Base-by-base conservation (phyloP, 306 rosid species). In the Bauhinia variegata region DNA sequence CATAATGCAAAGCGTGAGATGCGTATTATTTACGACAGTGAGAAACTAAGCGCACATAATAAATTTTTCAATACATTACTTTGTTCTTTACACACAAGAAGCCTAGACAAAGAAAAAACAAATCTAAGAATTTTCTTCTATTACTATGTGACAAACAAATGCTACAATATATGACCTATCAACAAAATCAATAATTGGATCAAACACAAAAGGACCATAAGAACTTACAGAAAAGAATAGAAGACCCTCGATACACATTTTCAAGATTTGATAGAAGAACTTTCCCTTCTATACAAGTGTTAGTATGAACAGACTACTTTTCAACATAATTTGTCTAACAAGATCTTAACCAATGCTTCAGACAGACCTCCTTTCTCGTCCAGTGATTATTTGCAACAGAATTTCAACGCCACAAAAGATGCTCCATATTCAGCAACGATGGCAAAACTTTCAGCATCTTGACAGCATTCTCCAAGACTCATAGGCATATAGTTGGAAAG, bases 1-100 rank as follows among this genome's bases (percentile, higher is more conserved):
- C 28, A 23, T 23, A 23, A 23, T 23, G 28, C 28, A 23, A 23
- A 1, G 28, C 28, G 28, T 23, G 28, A 23, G 28, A 23, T 23
- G 28, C 28, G 28, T 23, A 23, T 23, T 23, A 23, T 23, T 23
- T 23, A 23, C 28, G 2, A n/a, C n/a, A n/a, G n/a, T n/a, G n/a
- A n/a, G n/a, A n/a, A n/a, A n/a, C n/a, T n/a, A 23, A 23, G 28
- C 28, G 28, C 28, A 23, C 28, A 23, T 23, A 23, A 23, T 23
- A 23, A 23, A 23, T 54, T 54, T 75, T 71, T 54, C 50, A 58
- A 54, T 53, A 33, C 50, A 57, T 37, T 32, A 39, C 72, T 67
- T 55, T 37, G 52, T 66, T 80, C 60, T 72, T 73, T 81, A 81
- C 79, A 76, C 71, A 81, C 82, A 58, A 44, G 39, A 80, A 72